Conservation (phyloP, 140 eudicot species). For the Anethum foeniculum region DNA sequence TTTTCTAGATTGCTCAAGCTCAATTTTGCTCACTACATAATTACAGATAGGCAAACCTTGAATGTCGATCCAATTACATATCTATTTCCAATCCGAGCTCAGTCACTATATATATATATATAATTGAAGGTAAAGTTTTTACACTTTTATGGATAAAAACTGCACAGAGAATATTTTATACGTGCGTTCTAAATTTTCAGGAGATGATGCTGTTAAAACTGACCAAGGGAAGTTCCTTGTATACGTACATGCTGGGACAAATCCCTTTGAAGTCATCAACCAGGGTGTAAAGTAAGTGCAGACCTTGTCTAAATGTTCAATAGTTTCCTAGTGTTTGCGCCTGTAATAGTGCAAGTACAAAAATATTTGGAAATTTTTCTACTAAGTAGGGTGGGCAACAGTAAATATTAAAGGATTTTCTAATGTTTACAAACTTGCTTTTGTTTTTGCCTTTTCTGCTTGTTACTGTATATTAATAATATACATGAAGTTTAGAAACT, state of each 20-base stretch:
- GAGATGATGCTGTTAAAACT: constrained; percentile 70
- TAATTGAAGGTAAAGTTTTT: neutral
- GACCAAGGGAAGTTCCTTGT: constrained; percentile 63
- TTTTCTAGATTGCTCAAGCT: constrained; percentile 16
- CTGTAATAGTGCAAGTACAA: neutral
- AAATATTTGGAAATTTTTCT: neutral
- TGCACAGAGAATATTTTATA: neutral
- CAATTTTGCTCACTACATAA: neutral
- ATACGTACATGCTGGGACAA: constrained; percentile 82
- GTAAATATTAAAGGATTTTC: neutral
- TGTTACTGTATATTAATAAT: neutral
- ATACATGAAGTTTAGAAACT: neutral
- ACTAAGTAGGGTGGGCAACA: neutral
- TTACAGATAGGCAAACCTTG: neutral
- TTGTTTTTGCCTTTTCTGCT: neutral
- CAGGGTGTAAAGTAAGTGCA: constrained; percentile 73
- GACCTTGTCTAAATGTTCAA: neutral
- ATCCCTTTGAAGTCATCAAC: constrained; percentile 74
- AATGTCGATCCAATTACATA: neutral
- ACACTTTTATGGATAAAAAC: neutral
- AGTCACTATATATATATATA: neutral
- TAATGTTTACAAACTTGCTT: neutral
- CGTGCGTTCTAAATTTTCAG: constrained; percentile 26
- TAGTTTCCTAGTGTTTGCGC: neutral
- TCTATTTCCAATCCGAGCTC: neutral